Evolutionary conservation across 2,329 filamentous ascomycete species (phyloP), one percentile per base, ranked within the genome.

Genomic region (Paramyrothecium roridum): DNA sequence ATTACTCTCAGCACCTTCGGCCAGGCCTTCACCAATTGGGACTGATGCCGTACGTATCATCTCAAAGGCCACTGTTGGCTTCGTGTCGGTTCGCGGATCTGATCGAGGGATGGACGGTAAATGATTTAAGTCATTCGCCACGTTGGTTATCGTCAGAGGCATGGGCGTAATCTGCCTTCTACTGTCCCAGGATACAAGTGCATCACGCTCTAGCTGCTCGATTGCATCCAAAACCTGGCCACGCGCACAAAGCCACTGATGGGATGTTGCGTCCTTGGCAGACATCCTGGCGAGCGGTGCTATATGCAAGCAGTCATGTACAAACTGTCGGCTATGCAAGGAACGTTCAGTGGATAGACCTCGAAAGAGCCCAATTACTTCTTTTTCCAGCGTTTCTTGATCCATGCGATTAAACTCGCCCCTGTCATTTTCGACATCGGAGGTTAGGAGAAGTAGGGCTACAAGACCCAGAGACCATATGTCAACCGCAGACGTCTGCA

Each of bases 401-500:
- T 60, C 57, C 57, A 69, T 58, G 13, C 57, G 59, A 48, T 62
- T 67, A 16, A 74, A 55, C 16, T 65, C 61, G n/a, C 59, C 55
- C 12, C 67, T 56, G 12, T 61, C 52, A 2, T 51, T 45, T 1
- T 59, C 60, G 34, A 54, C 59, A 30, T 59, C 55, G 3, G 63
- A 64, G n/a, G 65, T 62, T 11, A 74, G 55, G 26, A 76, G 61
- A 21, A 72, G 69, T 1, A 81, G 56, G 0, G 70, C 62, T 3
- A 83, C 68, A 53, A 81, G 70, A 0, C 81, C 81, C 17, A 83
- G 62, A 3, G 80, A 76, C 80, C 80, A 83, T 21, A 83, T 76
- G 56, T 83, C 81, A 7, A 80, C 76, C 52, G 54, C 72, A 17
- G 58, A 63, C 52, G 64, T 80, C 67, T 63, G 66, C 34, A 57